These are phyloP conservation scores for Marchantia paleacea DNA, from an alignment of 225 moss, liverwort and hornwort species.

Conservation along the genomic window DNA sequence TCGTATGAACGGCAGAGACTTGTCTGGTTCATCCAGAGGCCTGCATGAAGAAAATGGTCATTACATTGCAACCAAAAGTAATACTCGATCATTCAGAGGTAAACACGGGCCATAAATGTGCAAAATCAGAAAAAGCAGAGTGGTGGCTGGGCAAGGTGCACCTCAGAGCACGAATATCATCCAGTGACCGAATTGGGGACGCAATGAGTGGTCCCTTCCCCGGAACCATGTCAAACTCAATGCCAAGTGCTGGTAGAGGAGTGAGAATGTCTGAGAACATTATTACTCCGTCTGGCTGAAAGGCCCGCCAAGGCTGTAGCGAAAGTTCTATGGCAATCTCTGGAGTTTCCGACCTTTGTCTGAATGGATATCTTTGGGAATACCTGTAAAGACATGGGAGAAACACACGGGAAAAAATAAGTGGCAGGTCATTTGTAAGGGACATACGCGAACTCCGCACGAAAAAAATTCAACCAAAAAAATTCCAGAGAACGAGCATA, in stretches of 20 bases:
- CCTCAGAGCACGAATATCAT: slow-evolving; percentile 51
- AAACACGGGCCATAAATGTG: too few species aligned
- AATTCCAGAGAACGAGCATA: slow-evolving; percentile 9
- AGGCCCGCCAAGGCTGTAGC: slow-evolving; percentile 86
- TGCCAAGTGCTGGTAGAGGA: slow-evolving; percentile 85
- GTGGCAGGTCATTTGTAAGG: background rate
- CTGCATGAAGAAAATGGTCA: slow-evolving; percentile 14
- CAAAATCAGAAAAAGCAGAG: background rate
- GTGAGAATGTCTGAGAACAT: slow-evolving; percentile 98
- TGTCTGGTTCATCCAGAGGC: slow-evolving; percentile 73
- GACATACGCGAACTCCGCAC: too few species aligned
- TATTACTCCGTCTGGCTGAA: slow-evolving; percentile 88
- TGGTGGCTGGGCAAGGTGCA: background rate
- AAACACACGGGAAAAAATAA: background rate
- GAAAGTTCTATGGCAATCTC: slow-evolving; percentile 92
- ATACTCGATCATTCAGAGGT: too few species aligned
- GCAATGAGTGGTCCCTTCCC: slow-evolving; percentile 87
- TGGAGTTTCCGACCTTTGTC: slow-evolving; percentile 80
- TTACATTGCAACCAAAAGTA: background rate
- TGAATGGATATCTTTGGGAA: slow-evolving; percentile 68
- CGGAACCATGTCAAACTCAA: slow-evolving; percentile 92
- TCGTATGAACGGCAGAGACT: slow-evolving; percentile 69
- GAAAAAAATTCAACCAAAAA: background rate
- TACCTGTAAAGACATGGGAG: slow-evolving; percentile 30
- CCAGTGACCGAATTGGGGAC: slow-evolving; percentile 60